phyloP scores from a whole-genome alignment of 2,329 filamentous ascomycete species.

The Talaromyces sp. region DNA sequence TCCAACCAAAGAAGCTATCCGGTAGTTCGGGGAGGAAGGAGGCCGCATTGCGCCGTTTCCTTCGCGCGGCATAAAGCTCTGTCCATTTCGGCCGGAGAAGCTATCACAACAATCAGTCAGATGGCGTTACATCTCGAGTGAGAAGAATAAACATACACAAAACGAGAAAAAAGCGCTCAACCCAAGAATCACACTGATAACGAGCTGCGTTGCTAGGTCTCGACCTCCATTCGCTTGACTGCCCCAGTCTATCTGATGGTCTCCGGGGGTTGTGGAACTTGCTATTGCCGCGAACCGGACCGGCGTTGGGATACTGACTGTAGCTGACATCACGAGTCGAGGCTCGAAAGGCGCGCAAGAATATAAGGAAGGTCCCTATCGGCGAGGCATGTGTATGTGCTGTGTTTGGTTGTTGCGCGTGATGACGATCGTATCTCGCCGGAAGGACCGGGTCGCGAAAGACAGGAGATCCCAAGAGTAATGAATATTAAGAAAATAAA shows the following conservation, averaged over 20 bases:
- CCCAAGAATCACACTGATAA: slow-evolving; percentile 45
- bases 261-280: slow-evolving; percentile 6
- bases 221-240: slow-evolving; percentile 35
- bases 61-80: slow-evolving; percentile 82
- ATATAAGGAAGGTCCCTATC: not conserved
- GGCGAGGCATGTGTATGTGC: not conserved
- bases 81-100: slow-evolving; percentile 88
- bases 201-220: slow-evolving; percentile 46
- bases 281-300: slow-evolving; percentile 1
- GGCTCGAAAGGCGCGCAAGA: not conserved
- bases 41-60: slow-evolving; percentile 67
- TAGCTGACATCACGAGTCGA: slow-evolving; percentile 1
- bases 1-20: slow-evolving; percentile 88
- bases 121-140: not conserved
- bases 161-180: slow-evolving; percentile 47
- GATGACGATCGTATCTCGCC: not conserved
- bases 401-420: not conserved
- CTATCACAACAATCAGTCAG: slow-evolving; percentile 46
- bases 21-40: slow-evolving; percentile 73
- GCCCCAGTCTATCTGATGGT: slow-evolving; percentile 25
- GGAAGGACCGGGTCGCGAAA: not conserved
- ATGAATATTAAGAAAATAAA: not conserved
- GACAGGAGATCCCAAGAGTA: not conserved
- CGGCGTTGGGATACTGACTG: not conserved
- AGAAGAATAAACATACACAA: slow-evolving; percentile 38